phyloP scores from a whole-genome alignment of 257 asterid genomes.

The Solanum sejunctum region DNA sequence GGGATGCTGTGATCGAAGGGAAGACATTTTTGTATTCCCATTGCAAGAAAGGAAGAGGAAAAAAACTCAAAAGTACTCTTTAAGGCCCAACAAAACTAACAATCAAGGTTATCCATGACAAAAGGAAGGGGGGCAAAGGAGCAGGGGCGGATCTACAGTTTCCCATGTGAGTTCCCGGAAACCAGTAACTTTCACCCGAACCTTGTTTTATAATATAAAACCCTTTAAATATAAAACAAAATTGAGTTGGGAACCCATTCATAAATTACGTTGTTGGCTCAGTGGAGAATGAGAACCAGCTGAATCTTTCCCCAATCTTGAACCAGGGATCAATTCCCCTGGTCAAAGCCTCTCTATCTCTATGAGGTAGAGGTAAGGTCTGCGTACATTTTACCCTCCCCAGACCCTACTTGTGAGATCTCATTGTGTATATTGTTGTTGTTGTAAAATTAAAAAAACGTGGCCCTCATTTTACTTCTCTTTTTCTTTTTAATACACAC shows the following conservation, averaged over 20 bases:
- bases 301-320: not conserved
- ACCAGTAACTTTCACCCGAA: not conserved
- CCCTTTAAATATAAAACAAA: not conserved
- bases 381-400: no score
- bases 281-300: not conserved
- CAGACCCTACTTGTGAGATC: no score
- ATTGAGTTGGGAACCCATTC: not conserved
- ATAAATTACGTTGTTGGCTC: not conserved
- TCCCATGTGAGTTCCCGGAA: not conserved
- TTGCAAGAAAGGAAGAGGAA: not conserved
- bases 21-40: not conserved
- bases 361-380: no score
- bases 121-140: not conserved
- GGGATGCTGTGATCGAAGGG: not conserved
- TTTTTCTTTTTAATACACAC: not conserved
- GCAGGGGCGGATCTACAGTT: not conserved
- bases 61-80: not conserved
- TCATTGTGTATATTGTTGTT: no score
- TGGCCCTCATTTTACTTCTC: not conserved
- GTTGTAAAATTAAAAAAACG: not conserved
- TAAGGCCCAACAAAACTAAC: not conserved
- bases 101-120: not conserved
- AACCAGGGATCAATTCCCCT: not conserved
- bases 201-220: not conserved
- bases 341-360: not conserved